A percentile compares a stretch with the other conserved stretches of the same genome.
Conservation (phyloP, 306 rosid genomes). For the Chamaecrista fasciculata region DNA sequence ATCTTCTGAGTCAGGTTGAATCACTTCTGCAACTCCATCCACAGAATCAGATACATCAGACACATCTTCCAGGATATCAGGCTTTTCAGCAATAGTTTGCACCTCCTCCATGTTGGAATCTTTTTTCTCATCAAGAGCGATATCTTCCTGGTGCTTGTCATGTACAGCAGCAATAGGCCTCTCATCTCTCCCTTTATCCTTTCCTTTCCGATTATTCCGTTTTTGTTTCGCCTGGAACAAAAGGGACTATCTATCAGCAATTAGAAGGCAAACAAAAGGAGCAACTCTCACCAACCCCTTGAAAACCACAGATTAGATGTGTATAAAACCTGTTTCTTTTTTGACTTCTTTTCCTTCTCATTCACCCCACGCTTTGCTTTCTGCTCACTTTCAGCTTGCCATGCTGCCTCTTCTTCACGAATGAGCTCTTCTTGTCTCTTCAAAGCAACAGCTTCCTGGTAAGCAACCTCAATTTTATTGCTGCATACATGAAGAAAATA, state of each 20-base stretch:
- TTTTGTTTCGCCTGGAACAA: slow-evolving; percentile 81
- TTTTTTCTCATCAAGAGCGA: slow-evolving; percentile 49
- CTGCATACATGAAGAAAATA: slow-evolving; percentile 50
- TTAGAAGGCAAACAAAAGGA: slow-evolving; percentile 16
- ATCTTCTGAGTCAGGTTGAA: slow-evolving; percentile 86
- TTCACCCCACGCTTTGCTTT: slow-evolving; percentile 73
- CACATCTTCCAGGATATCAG: slow-evolving; percentile 61
- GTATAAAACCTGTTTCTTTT: slow-evolving; percentile 79
- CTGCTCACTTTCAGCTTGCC: slow-evolving; percentile 89
- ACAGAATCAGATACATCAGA: slow-evolving; percentile 86
- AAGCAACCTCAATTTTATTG: slow-evolving; percentile 95
- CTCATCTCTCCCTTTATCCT: slow-evolving; percentile 86
- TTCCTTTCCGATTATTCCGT: slow-evolving; percentile 77
- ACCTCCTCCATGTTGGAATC: slow-evolving; percentile 56
- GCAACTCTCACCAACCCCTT: slow-evolving; percentile 3
- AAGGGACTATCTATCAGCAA: slow-evolving; percentile 26
- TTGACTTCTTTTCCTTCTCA: slow-evolving; percentile 87
- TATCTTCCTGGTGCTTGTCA: slow-evolving; percentile 51
- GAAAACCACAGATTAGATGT: slow-evolving; percentile 9
- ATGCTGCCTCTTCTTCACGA: slow-evolving; percentile 98
- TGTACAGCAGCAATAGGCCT: slow-evolving; percentile 38
- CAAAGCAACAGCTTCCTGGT: slow-evolving; percentile 98
- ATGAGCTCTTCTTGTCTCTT: slow-evolving; percentile 99
- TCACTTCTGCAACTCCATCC: slow-evolving; percentile 64
- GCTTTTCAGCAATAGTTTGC: slow-evolving; percentile 55